Base-by-base conservation (phyloP, 805 yeast species). In the Candida maltosa region DNA sequence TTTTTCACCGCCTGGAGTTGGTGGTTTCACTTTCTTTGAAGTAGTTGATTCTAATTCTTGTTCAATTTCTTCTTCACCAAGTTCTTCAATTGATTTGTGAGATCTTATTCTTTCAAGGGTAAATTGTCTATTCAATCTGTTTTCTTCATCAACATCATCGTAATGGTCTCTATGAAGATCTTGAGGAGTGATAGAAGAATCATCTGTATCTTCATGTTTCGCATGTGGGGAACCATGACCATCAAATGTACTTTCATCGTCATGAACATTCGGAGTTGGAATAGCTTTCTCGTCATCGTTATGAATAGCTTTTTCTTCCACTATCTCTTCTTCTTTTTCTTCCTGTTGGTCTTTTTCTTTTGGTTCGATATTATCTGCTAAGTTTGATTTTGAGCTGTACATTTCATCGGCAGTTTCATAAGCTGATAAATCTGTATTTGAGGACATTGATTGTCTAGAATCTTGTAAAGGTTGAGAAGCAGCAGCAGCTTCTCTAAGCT, bases 391-490 rank as follows among this genome's bases (percentile, higher is more conserved):
- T n/a, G n/a, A n/a, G 20, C 34, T 30, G 8, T 15, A 25, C 9
- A 22, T 39, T 21, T 56, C 61, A 15, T 56, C 56, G 5, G 68
- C 69, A 4, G 69, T 62, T 20, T 56, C 59, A 46, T 60, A 62
- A 2, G 60, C 63, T 1, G 64, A 55, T 11, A 56, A 41, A 2
- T 49, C 52, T 5, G 62, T 53, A 29, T 41, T 32, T 2, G 65
- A 49, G 18, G 33, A 23, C 10, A 36, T 26, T 2, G 42, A 35
- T 39, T 40, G 34, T 22, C 38, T 11, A 39, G 40, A 23, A 19
- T 17, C 39, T 16, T 22, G 16, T n/a, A n/a, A n/a, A n/a, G n/a
- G n/a, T 7, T 15, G 4, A 14, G n/a, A 14, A 6, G 32, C 12
- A 18, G 17, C 24, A 23, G 29, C 32, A 8, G 60, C 62, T n/a